Conservation (phyloP, 1,284 basidiomycete species). For the Microbotryum violaceum region DNA sequence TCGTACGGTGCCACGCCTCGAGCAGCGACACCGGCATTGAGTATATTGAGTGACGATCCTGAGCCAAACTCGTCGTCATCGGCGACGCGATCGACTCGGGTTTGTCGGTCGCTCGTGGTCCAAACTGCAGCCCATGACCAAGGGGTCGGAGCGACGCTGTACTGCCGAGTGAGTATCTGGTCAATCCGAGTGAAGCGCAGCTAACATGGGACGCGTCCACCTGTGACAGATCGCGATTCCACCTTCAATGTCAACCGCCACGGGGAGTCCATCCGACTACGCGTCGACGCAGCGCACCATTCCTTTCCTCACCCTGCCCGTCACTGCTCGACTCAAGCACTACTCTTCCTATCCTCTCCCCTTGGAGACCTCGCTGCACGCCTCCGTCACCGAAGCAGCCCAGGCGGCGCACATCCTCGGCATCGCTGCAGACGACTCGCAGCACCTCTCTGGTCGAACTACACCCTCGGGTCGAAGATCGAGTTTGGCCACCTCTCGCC, state of each 20-base stretch:
- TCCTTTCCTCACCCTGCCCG: constrained; percentile 7
- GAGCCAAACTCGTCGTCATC: not conserved
- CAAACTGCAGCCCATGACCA: not conserved
- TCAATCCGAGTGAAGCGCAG: not conserved
- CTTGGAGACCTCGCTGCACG: not conserved
- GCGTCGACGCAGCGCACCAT: not conserved
- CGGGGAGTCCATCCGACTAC: too few species aligned
- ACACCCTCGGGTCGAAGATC: too few species aligned
- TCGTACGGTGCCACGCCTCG: not conserved
- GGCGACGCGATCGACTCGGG: not conserved
- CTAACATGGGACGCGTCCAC: too few species aligned
- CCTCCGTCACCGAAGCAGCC: not conserved
- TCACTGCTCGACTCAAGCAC: not conserved
- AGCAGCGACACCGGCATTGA: not conserved
- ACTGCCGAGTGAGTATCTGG: constrained; percentile 11
- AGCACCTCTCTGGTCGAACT: too few species aligned
- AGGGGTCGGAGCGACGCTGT: not conserved
- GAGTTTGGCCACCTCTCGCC: too few species aligned
- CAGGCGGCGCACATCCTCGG: constrained; percentile 1
- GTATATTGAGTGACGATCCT: not conserved
- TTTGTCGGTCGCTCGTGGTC: constrained; percentile 11
- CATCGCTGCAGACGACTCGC: not conserved
- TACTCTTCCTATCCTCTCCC: constrained; percentile 4
- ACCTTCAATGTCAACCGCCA: not conserved
- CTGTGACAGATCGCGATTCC: constrained; percentile 10